Conservation (phyloP, 805 yeast genomes). For the Metschnikowia corniflorae region DNA sequence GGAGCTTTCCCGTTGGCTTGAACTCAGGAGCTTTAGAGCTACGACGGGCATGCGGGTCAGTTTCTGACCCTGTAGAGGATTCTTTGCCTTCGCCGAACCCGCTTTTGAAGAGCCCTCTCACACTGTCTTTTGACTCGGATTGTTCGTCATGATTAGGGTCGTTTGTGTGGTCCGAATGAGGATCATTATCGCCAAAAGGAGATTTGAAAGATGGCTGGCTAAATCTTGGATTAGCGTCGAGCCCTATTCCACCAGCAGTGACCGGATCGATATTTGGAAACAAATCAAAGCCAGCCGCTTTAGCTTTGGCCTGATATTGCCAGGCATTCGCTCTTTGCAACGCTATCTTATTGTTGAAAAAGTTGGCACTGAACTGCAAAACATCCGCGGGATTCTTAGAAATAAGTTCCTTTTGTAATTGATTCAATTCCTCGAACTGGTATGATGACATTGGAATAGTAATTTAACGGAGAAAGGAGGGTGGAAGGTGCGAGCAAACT, state of each 20-base stretch:
- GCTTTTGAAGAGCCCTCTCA: slow-evolving; percentile 25
- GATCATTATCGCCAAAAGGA: slow-evolving; percentile 64
- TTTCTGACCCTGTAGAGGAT: slow-evolving; percentile 14
- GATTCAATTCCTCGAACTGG: slow-evolving; percentile 51
- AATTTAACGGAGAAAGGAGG: background rate
- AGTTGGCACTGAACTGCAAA: slow-evolving; percentile 71
- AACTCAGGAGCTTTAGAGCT: slow-evolving; percentile 14
- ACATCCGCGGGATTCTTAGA: slow-evolving; percentile 61
- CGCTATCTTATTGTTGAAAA: slow-evolving; percentile 60
- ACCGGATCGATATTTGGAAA: slow-evolving; percentile 38
- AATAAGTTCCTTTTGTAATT: slow-evolving; percentile 53
- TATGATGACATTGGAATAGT: slow-evolving; percentile 16
- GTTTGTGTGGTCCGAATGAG: slow-evolving; percentile 48
- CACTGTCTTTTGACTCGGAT: slow-evolving; percentile 6
- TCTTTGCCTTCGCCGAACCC: slow-evolving; percentile 23
- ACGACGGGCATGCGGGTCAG: slow-evolving; percentile 17
- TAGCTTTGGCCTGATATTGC: slow-evolving; percentile 48
- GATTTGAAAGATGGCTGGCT: slow-evolving; percentile 52
- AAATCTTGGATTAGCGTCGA: slow-evolving; percentile 21
- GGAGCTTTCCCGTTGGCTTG: slow-evolving; percentile 36
- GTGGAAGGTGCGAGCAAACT: slow-evolving; percentile 9
- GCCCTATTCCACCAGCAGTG: slow-evolving; percentile 29
- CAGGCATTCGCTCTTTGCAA: slow-evolving; percentile 53
- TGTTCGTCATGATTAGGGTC: slow-evolving; percentile 21
- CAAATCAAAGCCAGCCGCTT: slow-evolving; percentile 48